Conservation (phyloP, 345 rosid genomes). For the Eucalyptus pauciflora region DNA sequence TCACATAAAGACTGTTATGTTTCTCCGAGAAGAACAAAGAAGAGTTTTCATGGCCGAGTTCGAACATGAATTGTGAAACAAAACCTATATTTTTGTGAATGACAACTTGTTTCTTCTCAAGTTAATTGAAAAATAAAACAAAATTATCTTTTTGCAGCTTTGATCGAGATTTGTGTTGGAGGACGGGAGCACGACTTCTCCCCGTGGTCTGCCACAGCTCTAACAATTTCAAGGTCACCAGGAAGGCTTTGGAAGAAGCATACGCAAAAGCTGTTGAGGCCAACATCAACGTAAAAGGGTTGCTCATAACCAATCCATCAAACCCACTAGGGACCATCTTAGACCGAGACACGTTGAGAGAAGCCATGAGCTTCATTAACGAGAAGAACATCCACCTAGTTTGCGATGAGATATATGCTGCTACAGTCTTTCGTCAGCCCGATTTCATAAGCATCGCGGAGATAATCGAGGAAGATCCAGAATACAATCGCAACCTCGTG, state of each 20-base stretch:
- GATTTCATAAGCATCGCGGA: conserved; percentile 59
- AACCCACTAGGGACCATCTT: conserved; percentile 82
- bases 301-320: conserved; percentile 88
- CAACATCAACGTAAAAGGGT: conserved; percentile 56
- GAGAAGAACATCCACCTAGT: conserved; percentile 73
- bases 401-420: conserved; percentile 89
- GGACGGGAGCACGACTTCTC: conserved; percentile 68
- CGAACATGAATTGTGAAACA: neutral
- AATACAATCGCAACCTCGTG: conserved; percentile 44
- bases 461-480: conserved; percentile 37
- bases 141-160: conserved; percentile 33
- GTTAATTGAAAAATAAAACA: neutral
- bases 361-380: conserved; percentile 57
- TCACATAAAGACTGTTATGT: neutral
- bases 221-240: conserved; percentile 58
- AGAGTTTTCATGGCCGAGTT: neutral
- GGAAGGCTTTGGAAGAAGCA: conserved; percentile 59
- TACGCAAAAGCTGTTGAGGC: conserved; percentile 38
- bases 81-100: neutral
- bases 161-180: conserved; percentile 92
- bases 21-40: neutral
- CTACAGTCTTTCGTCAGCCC: conserved; percentile 57
- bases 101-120: neutral
- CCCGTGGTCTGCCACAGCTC: conserved; percentile 66
- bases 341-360: conserved; percentile 46